These are phyloP conservation scores for Tricholoma matsutake DNA, from an alignment of 768 basidiomycete genomes.

Conservation along the genomic window DNA sequence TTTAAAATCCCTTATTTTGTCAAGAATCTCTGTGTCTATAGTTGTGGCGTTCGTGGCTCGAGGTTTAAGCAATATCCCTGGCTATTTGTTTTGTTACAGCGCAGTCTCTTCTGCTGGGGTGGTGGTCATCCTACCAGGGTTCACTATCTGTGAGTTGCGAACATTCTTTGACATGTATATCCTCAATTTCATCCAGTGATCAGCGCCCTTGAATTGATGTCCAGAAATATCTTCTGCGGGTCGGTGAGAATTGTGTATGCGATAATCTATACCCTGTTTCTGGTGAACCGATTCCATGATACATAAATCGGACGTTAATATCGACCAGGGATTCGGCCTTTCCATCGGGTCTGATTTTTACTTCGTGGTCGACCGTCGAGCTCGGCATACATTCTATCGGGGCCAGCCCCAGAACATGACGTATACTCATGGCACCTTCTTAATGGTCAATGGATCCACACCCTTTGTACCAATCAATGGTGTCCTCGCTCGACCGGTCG, in stretches of 20 bases:
- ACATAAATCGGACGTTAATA: not conserved
- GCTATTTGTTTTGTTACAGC: conserved; percentile 81
- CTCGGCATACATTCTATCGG: conserved; percentile 49
- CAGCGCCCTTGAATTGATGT: conserved; percentile 77
- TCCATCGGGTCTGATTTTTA: conserved; percentile 83
- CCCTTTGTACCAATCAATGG: conserved; percentile 36
- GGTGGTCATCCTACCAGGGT: conserved; percentile 88
- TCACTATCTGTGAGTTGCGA: conserved; percentile 65
- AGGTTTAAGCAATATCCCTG: conserved; percentile 71
- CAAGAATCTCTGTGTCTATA: conserved; percentile 80
- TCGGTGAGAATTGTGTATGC: conserved; percentile 84
- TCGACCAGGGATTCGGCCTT: conserved; percentile 70
- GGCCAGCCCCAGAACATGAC: conserved; percentile 37
- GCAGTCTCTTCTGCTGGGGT: conserved; percentile 88
- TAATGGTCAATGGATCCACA: conserved; percentile 42
- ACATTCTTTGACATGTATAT: not conserved
- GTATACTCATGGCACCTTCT: conserved; percentile 54
- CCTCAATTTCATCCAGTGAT: conserved; percentile 47
- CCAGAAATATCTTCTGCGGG: conserved; percentile 76
- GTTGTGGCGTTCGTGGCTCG: conserved; percentile 82
- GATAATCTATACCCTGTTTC: conserved; percentile 80
- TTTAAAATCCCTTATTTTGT: not conserved
- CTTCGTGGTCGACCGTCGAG: conserved; percentile 62
- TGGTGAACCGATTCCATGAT: conserved; percentile 40
- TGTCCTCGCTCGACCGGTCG: conserved; percentile 30